Conservation (phyloP, 306 rosid species). For the barrel medic (Medicago truncatula) region MtrunA17r5.0-ANR NC_053043.1:33582001-33582500, state of each 20-base stretch:
- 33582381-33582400: constrained; percentile 28
- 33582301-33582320: not conserved
- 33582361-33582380: not conserved
- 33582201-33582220: not conserved
- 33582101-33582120: no score
- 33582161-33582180: not conserved
- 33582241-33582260: not conserved
- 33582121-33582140: no score
- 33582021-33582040: not conserved
- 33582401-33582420: constrained; percentile 81
- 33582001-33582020: not conserved
- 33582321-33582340: constrained; percentile 5
- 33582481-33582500: constrained; percentile 73
- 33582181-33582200: no score
- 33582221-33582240: not conserved
- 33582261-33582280: not conserved
- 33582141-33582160: no score
- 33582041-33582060: not conserved
- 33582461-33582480: constrained; percentile 74
- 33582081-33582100: not conserved
- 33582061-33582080: not conserved
- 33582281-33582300: not conserved
- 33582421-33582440: constrained; percentile 96
- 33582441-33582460: constrained; percentile 98
- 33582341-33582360: not conserved